These are phyloP conservation scores for Tolypocladium sp. DNA, from an alignment of 2,329 filamentous ascomycete genomes.

Conservation along the genomic window DNA sequence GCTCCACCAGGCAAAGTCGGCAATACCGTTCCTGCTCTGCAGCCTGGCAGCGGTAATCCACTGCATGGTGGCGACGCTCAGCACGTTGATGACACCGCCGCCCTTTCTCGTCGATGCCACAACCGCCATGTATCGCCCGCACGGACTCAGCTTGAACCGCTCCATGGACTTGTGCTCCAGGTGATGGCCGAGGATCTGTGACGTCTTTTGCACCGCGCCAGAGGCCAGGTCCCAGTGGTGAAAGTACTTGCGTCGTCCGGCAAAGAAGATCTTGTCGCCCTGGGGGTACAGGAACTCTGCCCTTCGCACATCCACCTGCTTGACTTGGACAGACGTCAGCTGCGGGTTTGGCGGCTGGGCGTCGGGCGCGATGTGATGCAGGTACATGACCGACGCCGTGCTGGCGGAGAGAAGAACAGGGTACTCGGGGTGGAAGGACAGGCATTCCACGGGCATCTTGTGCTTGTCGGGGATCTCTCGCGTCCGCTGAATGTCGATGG, in stretches of 20 bases:
- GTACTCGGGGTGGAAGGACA: slow-evolving; percentile 83
- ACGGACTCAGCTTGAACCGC: slow-evolving; percentile 76
- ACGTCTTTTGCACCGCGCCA: slow-evolving; percentile 75
- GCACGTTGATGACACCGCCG: slow-evolving; percentile 78
- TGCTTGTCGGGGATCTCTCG: slow-evolving; percentile 77
- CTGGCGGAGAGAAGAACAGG: slow-evolving; percentile 87
- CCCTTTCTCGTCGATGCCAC: slow-evolving; percentile 74
- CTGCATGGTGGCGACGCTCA: slow-evolving; percentile 72
- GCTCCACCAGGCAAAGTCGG: slow-evolving; percentile 90
- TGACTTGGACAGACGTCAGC: slow-evolving; percentile 81
- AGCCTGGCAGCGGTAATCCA: slow-evolving; percentile 79
- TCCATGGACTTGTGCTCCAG: slow-evolving; percentile 89
- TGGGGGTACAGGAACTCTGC: slow-evolving; percentile 68
- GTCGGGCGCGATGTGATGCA: slow-evolving; percentile 78
- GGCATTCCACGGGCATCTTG: slow-evolving; percentile 68
- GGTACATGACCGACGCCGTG: slow-evolving; percentile 71
- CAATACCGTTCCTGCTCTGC: slow-evolving; percentile 73
- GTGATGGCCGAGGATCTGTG: slow-evolving; percentile 63
- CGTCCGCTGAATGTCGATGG: slow-evolving; percentile 80
- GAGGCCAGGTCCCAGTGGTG: slow-evolving; percentile 86
- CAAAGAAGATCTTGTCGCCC: slow-evolving; percentile 77
- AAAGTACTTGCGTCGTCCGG: slow-evolving; percentile 82
- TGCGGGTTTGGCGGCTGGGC: slow-evolving; percentile 77
- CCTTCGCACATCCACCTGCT: slow-evolving; percentile 72
- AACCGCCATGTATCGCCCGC: slow-evolving; percentile 77